Base-by-base conservation (phyloP, 768 basidiomycete species). In the Sporobolomyces pararoseus region DNA sequence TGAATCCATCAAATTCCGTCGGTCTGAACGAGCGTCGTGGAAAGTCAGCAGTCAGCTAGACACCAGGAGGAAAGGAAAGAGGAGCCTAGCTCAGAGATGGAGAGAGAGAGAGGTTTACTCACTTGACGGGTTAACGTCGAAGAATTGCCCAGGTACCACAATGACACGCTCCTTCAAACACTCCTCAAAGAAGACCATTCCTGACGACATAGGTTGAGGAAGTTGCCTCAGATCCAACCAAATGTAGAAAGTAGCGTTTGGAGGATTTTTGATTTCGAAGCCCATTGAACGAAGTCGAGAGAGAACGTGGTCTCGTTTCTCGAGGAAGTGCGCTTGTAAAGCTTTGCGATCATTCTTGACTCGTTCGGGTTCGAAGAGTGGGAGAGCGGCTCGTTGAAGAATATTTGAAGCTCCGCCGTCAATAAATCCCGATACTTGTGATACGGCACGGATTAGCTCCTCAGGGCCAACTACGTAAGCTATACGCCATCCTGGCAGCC, bases 341-440 rank as follows among this genome's bases (percentile, higher is more conserved):
- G 57, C 51, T 23, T 85, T 84, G 81, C 87, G 93, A 79, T 97
- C 94, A 37, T 82, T 72, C 46, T 81, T 79, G 25, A 90, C 90
- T 63, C 84, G 84, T 4, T 80, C 80, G 29, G 55, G 60, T 19
- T 93, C 86, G 35, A 97, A 82, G 44, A 97, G 84, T 5, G 89
- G 85, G 68, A 97, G 82, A 0, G 94, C 92, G 17, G 92, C 93
- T 52, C 91, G 84, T 78, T 97, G 94, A 75, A 95, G 90, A 68
- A 21, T 35, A 42, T 71, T 66, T 34, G 57, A 71, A 46, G 58
- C 91, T 65, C 94, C 94, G 23, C 94, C 94, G 76, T 97, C 94
- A 65, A 97, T 81, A 86, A 92, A 96, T 13, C 90, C 91, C 81
- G 88, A 90, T 29, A 89, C 89, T 77, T 97, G 94, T n/a, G 89